Evolutionary conservation across 495 filamentous ascomycete genomes (phyloP), one percentile per base, ranked within the genome.

Genomic region (Aspergillus saccharolyticus): DNA sequence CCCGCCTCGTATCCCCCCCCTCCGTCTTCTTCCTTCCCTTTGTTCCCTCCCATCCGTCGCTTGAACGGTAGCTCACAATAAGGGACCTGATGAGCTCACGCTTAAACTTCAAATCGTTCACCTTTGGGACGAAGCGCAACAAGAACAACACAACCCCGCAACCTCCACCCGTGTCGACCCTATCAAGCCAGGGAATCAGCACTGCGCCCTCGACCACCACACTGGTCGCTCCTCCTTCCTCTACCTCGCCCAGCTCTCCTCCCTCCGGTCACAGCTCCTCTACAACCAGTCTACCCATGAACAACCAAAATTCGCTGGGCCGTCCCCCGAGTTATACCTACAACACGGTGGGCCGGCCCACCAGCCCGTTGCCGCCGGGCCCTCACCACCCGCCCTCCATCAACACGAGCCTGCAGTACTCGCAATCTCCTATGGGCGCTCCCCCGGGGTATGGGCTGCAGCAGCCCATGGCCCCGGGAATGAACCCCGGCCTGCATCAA

Each of bases 291-390:
- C 70, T 82, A 22, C 73, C 80, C 44, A 81, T 82, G 76, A 82
- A 78, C 44, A 63, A 64, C 17, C 76, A 74, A 62, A 70, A 68
- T 20, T 60, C 68, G 25, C 54, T 74, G 58, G 78, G 77, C 25
- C 83, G 86, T 63, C 89, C 89, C 57, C 89, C 89, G 18, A 91
- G 87, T 72, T 90, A 91, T 69, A 81, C 81, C 57, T 79, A 85
- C 62, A 83, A 86, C 69, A 81, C 81, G 56, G 70, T 75, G 57
- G 82, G 83, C 52, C 80, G 84, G 61, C 80, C 82, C 52, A 76
- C 74, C 44, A 81, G 78, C 61, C 80, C 84, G 30, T 74, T 83
- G 72, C 82, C 73, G 49, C 84, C 73, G 69, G 75, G 75, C 54
- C 80, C 80, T 62, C 85, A 86, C 63, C 86, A 88, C 54, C 86